Base-by-base conservation (phyloP, 352 stramenopile genomes). In the Phytophthora hybrid region DNA sequence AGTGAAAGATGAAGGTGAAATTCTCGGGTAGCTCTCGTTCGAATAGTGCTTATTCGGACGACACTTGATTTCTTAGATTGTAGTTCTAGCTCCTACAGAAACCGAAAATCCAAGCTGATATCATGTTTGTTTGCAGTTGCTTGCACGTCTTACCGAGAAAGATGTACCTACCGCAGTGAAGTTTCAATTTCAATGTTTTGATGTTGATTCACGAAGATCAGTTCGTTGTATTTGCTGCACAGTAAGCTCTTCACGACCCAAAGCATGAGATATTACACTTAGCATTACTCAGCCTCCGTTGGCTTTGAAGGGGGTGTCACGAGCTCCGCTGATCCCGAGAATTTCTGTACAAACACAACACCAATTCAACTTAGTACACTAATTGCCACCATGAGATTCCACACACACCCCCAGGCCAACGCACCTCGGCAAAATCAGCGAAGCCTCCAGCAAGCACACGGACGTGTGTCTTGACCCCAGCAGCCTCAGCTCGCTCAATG, bases 401-500 rank as follows among this genome's bases (percentile, higher is more conserved):
- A n/a, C n/a, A n/a, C n/a, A n/a, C n/a, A n/a, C n/a, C n/a, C n/a
- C n/a, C 13, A 31, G n/a, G 21, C n/a, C 10, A 63, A 61, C 56
- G n/a, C 21, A 77, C 73, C 64, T 80, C 60, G 7, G 69, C 69
- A 41, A 80, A 80, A 47, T 54, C 69, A 26, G 55, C 32, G 16
- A 79, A 79, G 37, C 73, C 73, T 29, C 73, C 63, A 29, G 63
- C 63, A 7, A 79, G 59, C 9, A 79, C 73, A 26, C 69, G 63
- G 5, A 79, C 73, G 32, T 76, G 73, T 13, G 64, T n/a, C 58
- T 65, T 76, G 1, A 67, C 62, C 7, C 68, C 57, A 56, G 67
- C 58, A 29, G 70, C 57, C 13, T 71, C 61, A 6, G 69, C 65
- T 0, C 74, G 70, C 4, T 76, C 70, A 7, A 76, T 76, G 32